Base-by-base conservation (phyloP, 345 rosid genomes). In the Punica granatum region DNA sequence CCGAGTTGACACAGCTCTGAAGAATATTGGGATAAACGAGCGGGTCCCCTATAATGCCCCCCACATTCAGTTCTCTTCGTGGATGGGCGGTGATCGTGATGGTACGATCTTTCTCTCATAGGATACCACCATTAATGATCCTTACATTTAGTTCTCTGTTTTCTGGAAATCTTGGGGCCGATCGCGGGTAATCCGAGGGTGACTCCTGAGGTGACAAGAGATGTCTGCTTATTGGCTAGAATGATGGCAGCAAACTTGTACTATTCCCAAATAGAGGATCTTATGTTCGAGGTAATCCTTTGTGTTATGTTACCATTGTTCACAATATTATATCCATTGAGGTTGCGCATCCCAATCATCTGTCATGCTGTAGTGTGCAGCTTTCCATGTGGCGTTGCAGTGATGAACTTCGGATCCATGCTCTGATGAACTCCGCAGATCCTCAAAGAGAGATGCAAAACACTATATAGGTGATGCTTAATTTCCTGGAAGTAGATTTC, bases 11-110 rank as follows among this genome's bases (percentile, higher is more conserved):
- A 95, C 99, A 7, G 98, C 97, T 74, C 82, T 95, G 81, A 92
- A 92, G 77, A 95, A 90, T 75, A 87, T 95, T 23, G 99, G 99
- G 69, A 90, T 95, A 64, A 76, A 84, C 66, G 98, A 95, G 63
- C 89, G 98, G 21, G 84, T 95, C 65, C 99, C 99, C 61, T 95
- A 95, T 74, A 95, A 95, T 78, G 99, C 98, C 6, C 99, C 99
- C 28, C 84, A 92, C 32, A 95, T 95, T 71, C 99, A 95, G 63
- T 95, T 95, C 80, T 92, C 99, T 65, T 95, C 99, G 23, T 95
- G 98, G 99, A 94, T 95, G 99, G 99, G 99, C 26, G 99, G 99
- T 53, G 98, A 95, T 75, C 99, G 98, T 68, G 99, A 95, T 79
- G 99, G 99, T 94, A 81, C 25, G 74, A 54, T 75, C 66, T 67